Percentiles rank a stretch among this genome's conserved stretches.
Conservation (phyloP, 1,284 basidiomycete genomes). For the Ceratobasidium sp. region DNA sequence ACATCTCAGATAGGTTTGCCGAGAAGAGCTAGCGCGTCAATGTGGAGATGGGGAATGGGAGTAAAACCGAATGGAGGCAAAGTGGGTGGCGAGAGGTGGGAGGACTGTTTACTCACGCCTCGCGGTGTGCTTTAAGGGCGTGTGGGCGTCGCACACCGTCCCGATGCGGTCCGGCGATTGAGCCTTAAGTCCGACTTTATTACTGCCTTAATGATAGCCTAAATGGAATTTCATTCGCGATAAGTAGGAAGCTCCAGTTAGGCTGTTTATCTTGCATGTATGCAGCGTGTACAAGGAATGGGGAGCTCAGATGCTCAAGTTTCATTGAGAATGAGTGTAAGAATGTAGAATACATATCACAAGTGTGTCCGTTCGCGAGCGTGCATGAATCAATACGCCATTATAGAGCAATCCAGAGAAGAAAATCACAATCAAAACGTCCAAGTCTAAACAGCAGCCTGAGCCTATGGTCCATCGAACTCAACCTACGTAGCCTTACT, state of each 20-base stretch:
- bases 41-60: background rate
- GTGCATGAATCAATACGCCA: background rate
- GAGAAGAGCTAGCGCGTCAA: background rate
- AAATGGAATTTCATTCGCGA: slow-evolving; percentile 22
- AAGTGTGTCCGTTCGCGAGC: slow-evolving; percentile 12
- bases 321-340: background rate
- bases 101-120: slow-evolving; percentile 24
- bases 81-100: background rate
- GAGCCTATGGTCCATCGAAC: background rate
- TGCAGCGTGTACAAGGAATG: too few species aligned
- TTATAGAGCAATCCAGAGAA: too few species aligned
- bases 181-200: slow-evolving; percentile 26
- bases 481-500: background rate
- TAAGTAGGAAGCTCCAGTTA: background rate
- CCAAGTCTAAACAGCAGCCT: background rate
- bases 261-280: too few species aligned
- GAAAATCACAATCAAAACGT: background rate
- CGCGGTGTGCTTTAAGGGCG: slow-evolving; percentile 11
- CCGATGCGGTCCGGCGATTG: slow-evolving; percentile 35
- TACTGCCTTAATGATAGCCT: slow-evolving; percentile 11
- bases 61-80: background rate
- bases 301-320: background rate
- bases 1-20: background rate
- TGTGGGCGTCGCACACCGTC: slow-evolving; percentile 4
- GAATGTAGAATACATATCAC: slow-evolving; percentile 1